phyloP scores from a whole-genome alignment of 352 stramenopile species.

The Pythium pyrilobum region DNA sequence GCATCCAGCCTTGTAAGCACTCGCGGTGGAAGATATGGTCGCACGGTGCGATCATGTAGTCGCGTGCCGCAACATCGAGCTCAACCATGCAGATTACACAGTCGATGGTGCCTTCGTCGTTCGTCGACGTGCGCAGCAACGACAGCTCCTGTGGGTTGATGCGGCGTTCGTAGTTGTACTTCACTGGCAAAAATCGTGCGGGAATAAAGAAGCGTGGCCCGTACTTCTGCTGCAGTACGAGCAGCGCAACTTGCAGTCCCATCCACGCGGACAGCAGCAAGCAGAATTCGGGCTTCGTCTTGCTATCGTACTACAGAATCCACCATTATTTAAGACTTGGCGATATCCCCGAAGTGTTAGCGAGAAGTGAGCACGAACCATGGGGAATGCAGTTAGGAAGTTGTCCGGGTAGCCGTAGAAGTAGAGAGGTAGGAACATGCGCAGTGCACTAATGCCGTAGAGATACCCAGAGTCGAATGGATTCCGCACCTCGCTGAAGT shows the following conservation, averaged over 20 bases:
- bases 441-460: conserved; percentile 91
- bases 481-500: conserved; percentile 83
- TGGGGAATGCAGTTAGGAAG: conserved; percentile 86
- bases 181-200: conserved; percentile 92
- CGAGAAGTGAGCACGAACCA: conserved; percentile 35
- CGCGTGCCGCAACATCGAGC: conserved; percentile 62
- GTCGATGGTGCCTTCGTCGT: conserved; percentile 69
- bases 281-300: conserved; percentile 59
- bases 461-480: conserved; percentile 94
- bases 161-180: conserved; percentile 96
- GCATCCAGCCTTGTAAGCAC: conserved; percentile 96
- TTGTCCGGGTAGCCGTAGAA: conserved; percentile 93
- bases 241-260: conserved; percentile 86
- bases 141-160: conserved; percentile 65
- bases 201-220: conserved; percentile 96
- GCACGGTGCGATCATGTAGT: conserved; percentile 97
- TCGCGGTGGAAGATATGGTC: conserved; percentile 95
- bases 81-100: conserved; percentile 88
- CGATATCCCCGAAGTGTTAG: too few relatives aligned
- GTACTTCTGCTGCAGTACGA: conserved; percentile 90
- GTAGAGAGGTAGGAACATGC: conserved; percentile 95
- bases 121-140: conserved; percentile 43
- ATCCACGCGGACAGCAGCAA: conserved; percentile 89
- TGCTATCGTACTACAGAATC: conserved; percentile 72
- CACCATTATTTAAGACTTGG: too few relatives aligned